phyloP scores from a whole-genome alignment of 169 alveolate genomes.

The Cryptosporidium viatorum region DNA sequence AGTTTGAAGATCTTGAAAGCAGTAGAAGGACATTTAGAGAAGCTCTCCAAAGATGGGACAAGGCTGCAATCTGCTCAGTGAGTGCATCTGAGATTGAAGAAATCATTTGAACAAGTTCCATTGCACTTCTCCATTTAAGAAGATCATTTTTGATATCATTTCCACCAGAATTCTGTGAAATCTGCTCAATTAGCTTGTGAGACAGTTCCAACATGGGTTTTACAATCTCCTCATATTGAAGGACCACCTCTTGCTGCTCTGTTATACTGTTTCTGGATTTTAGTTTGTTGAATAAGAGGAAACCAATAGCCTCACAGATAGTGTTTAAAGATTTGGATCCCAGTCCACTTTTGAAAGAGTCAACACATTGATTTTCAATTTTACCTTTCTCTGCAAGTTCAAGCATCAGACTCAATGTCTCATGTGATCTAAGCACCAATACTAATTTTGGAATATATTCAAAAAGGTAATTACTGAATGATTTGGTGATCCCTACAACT shows the following conservation, averaged over 20 bases:
- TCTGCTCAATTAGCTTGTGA: slow-evolving; percentile 16
- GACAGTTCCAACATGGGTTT: slow-evolving; percentile 18
- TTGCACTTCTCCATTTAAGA: slow-evolving; percentile 39
- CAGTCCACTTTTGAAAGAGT: not conserved
- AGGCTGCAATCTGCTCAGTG: slow-evolving; percentile 8
- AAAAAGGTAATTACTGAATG: not conserved
- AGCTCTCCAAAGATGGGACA: slow-evolving; percentile 44
- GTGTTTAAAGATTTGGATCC: slow-evolving; percentile 30
- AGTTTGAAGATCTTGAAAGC: slow-evolving; percentile 1
- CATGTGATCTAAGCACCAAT: slow-evolving; percentile 28
- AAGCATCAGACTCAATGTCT: slow-evolving; percentile 4
- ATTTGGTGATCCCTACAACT: not conserved
- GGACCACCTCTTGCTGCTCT: slow-evolving; percentile 1
- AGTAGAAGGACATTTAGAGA: slow-evolving; percentile 14
- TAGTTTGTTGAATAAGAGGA: not conserved
- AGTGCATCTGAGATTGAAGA: slow-evolving; percentile 41
- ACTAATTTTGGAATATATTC: slow-evolving; percentile 20
- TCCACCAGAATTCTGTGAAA: slow-evolving; percentile 1
- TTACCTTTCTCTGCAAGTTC: not conserved
- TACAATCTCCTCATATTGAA: slow-evolving; percentile 50
- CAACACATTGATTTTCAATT: not conserved
- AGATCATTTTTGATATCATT: not conserved
- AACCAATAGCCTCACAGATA: slow-evolving; percentile 50
- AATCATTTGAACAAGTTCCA: slow-evolving; percentile 44
- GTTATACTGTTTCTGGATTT: not conserved